Conservation (phyloP, 2,329 filamentous ascomycete species). For the Epichloe sibirici region DNA sequence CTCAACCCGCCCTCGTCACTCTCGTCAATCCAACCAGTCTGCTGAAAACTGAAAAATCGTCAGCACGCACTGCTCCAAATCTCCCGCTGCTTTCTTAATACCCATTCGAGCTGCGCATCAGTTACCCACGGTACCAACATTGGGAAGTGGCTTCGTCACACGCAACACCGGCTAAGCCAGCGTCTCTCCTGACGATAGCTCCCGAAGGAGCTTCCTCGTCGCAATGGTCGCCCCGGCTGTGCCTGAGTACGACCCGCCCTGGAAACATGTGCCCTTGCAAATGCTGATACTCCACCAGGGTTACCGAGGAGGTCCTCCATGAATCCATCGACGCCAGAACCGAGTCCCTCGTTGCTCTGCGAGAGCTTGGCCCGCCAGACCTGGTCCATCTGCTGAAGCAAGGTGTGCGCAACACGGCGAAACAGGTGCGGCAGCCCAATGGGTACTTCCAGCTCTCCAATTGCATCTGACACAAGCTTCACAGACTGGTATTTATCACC, state of each 20-base stretch:
- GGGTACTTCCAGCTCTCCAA: neutral
- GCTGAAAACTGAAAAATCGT: neutral
- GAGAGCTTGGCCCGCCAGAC: constrained; percentile 91
- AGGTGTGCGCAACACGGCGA: constrained; percentile 42
- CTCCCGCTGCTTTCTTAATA: neutral
- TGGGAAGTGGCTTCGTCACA: neutral
- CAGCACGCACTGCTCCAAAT: neutral
- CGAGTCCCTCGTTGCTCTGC: constrained; percentile 71
- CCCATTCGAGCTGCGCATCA: neutral
- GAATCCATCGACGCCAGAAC: constrained; percentile 88
- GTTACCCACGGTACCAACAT: neutral
- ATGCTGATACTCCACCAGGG: constrained; percentile 38
- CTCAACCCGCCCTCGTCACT: neutral
- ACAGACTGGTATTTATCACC: constrained; percentile 87
- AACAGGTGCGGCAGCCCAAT: constrained; percentile 31
- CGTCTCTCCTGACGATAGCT: constrained; percentile 2
- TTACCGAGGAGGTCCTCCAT: constrained; percentile 86
- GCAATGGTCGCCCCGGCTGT: constrained; percentile 64
- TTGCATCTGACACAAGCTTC: constrained; percentile 9
- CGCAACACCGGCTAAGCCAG: neutral
- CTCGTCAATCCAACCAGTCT: neutral
- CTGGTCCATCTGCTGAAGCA: constrained; percentile 88
- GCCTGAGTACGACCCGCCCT: constrained; percentile 47
- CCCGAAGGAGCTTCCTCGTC: constrained; percentile 14
- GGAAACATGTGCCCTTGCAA: neutral